Evolutionary conservation across 164 flowering plant species (phyloP), one percentile per base, ranked within the genome.

Genomic region (Vitis cinerea): DNA sequence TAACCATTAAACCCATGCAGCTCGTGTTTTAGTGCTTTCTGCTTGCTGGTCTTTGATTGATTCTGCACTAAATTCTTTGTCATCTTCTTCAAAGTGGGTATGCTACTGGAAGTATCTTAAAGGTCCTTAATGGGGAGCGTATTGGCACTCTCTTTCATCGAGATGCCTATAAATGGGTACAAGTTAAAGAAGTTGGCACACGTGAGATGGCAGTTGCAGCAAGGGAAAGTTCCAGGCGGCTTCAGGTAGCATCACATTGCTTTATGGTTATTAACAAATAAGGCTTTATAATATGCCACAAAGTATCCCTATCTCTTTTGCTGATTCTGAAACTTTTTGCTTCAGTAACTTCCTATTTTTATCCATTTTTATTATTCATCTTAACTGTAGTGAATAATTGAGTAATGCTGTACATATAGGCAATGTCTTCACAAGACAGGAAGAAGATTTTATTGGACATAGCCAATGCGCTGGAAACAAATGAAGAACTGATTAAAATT

Each of bases 191-290:
- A 23, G 65, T 77, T 68, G 80, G 81, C 77, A 87, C 89, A 9
- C 87, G 91, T 62, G 90, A 89, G 52, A 96, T 96, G 98, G 98
- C 99, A 69, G 87, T 93, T 78, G 91, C 95, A 49, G 99, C 99
- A 50, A 87, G 99, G 78, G 97, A 92, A 61, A 75, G 98, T 79
- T 93, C 98, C 44, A 84, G 98, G 74, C 72, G 89, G 64, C 93
- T 95, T 74, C 96, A 95, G 94, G 99, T 95, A 69, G 66, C n/a
- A 58, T 65, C 59, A 16, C 8, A 53, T 3, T 48, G 50, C 9
- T 64, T 64, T 54, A 44, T 23, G 47, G n/a, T 64, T 17, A 44
- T 23, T 19, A 53, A 59, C 8, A 12, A 1, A 37, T 30, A 7
- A 12, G 4, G 55, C 17, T 15, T 11, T 48, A 52, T n/a, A 14